These are phyloP conservation scores for Rhamnella rubrinervis DNA, from an alignment of 331 rosid genomes.

Conservation along the genomic window DNA sequence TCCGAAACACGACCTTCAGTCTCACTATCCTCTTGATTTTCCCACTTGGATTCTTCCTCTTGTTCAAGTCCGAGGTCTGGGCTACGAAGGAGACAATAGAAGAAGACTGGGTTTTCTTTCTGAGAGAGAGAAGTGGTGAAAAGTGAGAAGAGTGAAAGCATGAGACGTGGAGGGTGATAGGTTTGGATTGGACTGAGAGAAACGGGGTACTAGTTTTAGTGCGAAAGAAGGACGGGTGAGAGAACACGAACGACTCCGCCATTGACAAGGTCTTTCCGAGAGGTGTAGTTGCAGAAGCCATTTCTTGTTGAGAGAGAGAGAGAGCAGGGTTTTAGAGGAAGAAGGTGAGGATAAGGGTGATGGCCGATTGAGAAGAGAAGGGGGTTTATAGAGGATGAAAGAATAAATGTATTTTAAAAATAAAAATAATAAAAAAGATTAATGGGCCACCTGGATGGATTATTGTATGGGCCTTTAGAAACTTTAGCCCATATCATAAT, in stretches of 20 bases:
- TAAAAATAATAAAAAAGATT: not conserved
- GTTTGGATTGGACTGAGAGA: conserved; percentile 45
- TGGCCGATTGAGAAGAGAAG: not conserved
- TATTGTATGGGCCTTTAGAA: too few species aligned
- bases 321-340: conserved; percentile 38
- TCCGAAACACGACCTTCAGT: conserved; percentile 34
- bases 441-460: not conserved
- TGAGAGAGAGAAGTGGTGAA: conserved; percentile 29
- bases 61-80: conserved; percentile 57
- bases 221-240: conserved; percentile 48
- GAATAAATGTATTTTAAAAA: not conserved
- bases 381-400: not conserved
- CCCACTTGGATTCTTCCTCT: conserved; percentile 30
- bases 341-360: conserved; percentile 61
- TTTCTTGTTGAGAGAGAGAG: not conserved
- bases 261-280: conserved; percentile 50
- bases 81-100: conserved; percentile 58
- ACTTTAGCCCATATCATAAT: too few species aligned
- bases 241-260: conserved; percentile 56
- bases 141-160: conserved; percentile 35
- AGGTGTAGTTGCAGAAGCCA: conserved; percentile 51
- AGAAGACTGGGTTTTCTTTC: conserved; percentile 37
- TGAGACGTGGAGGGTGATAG: conserved; percentile 42
- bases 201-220: conserved; percentile 36
- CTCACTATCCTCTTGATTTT: conserved; percentile 33